A percentile compares a stretch with the other conserved stretches of the same genome.
These are phyloP conservation scores for Crocinoboletus sp. DNA, from an alignment of 1,284 basidiomycete genomes.

Conservation along the genomic window DNA sequence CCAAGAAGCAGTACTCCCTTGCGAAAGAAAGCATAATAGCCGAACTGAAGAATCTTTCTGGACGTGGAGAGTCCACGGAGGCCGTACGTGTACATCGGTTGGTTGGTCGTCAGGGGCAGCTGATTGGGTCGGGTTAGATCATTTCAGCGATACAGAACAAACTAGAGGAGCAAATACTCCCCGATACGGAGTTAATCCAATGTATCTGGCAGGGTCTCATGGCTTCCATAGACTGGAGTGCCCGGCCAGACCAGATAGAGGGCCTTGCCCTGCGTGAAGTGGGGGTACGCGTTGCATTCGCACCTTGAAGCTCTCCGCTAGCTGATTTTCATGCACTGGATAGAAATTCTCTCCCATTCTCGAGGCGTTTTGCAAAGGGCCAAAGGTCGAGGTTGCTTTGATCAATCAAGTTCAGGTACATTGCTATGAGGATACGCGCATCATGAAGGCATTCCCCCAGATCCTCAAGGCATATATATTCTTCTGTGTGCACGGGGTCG, in stretches of 20 bases:
- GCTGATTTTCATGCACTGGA: constrained; percentile 2
- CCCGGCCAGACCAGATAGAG: constrained; percentile 88
- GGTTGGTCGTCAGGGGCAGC: constrained; percentile 2
- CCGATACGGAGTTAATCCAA: constrained; percentile 79
- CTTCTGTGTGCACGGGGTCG: background rate
- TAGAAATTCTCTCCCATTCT: constrained; percentile 83
- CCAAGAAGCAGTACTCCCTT: constrained; percentile 77
- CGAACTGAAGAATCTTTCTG: constrained; percentile 56
- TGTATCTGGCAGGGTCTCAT: constrained; percentile 93
- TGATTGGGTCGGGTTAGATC: constrained; percentile 47
- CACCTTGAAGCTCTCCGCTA: background rate
- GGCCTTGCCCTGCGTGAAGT: constrained; percentile 81
- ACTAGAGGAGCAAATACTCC: constrained; percentile 66
- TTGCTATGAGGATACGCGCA: constrained; percentile 91
- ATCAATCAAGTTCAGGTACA: constrained; percentile 94
- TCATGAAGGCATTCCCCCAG: constrained; percentile 92
- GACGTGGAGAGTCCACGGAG: constrained; percentile 58
- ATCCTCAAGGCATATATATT: constrained; percentile 71
- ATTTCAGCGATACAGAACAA: constrained; percentile 65
- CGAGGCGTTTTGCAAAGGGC: constrained; percentile 81
- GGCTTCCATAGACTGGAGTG: constrained; percentile 81
- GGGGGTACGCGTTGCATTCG: constrained; percentile 46
- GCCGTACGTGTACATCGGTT: constrained; percentile 43
- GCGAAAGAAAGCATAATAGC: constrained; percentile 65
- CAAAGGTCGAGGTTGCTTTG: constrained; percentile 87